A percentile compares a stretch with the other conserved stretches of the same genome.
Conservation (phyloP, 768 basidiomycete species). For the Tremella fuciformis region DNA sequence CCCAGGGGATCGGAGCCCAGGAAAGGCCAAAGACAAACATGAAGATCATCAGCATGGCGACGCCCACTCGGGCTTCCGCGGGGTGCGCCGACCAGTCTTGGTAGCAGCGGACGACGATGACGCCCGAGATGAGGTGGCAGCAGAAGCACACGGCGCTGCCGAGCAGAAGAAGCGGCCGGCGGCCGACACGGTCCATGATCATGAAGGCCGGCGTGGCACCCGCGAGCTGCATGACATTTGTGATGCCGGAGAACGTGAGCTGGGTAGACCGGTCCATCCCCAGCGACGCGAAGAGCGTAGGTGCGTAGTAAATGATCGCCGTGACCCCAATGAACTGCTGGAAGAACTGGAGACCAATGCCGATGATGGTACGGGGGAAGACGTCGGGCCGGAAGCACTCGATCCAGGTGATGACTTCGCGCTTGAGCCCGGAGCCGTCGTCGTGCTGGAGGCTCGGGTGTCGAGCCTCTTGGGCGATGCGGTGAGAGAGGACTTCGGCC, state of each 20-base stretch:
- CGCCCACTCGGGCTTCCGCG: constrained; percentile 5
- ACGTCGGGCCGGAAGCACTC: not conserved
- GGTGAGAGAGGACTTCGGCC: constrained; percentile 11
- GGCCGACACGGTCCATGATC: too few species aligned
- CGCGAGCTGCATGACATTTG: too few species aligned
- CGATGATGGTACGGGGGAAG: constrained; percentile 9
- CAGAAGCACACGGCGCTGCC: too few species aligned
- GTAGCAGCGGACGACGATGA: too few species aligned
- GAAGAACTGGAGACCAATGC: constrained; percentile 25
- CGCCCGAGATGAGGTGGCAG: too few species aligned
- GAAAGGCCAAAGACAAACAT: constrained; percentile 12
- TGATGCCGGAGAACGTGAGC: too few species aligned
- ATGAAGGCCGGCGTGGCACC: too few species aligned
- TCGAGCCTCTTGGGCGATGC: constrained; percentile 6
- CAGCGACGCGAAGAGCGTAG: too few species aligned
- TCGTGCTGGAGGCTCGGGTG: constrained; percentile 19
- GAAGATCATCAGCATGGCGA: constrained; percentile 9
- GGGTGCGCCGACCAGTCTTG: too few species aligned
- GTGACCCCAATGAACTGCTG: constrained; percentile 29
- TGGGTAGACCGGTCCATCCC: too few species aligned
- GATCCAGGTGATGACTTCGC: not conserved
- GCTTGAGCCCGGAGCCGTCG: not conserved
- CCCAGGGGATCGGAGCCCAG: constrained; percentile 9
- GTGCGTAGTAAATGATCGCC: too few species aligned
- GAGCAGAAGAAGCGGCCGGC: too few species aligned